Conservation (phyloP, 768 basidiomycete species). For the Termitomyces sp. region DNA sequence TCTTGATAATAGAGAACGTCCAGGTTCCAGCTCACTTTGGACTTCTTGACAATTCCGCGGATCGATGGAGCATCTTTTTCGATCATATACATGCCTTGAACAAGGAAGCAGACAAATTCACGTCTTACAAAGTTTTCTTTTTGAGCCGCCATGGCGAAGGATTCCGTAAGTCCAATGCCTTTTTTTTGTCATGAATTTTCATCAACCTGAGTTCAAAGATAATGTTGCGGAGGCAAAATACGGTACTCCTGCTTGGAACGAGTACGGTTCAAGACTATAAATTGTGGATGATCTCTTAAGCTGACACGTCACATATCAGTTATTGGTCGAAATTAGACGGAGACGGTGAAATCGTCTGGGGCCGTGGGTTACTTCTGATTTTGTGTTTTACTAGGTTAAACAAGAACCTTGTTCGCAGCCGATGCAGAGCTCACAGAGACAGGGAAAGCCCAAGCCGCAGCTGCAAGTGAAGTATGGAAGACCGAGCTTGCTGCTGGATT, state of each 20-base stretch:
- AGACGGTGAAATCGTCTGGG: conserved; percentile 69
- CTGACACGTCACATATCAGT: conserved; percentile 28
- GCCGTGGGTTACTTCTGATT: conserved; percentile 47
- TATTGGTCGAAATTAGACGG: conserved; percentile 64
- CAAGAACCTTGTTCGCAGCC: conserved; percentile 33
- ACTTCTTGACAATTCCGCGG: conserved; percentile 45
- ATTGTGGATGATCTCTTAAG: background rate
- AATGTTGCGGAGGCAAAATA: conserved; percentile 66
- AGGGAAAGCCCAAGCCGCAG: conserved; percentile 56
- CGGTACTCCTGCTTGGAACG: conserved; percentile 56
- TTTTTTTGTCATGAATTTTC: background rate
- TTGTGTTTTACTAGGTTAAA: background rate
- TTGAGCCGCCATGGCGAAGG: conserved; percentile 74
- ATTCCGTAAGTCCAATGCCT: conserved; percentile 49
- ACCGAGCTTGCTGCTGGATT: conserved; percentile 42
- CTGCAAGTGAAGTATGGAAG: conserved; percentile 46
- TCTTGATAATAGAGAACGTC: background rate
- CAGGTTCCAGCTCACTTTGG: conserved; percentile 62
- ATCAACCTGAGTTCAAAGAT: conserved; percentile 36
- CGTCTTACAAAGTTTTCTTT: conserved; percentile 62
- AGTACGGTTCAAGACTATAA: conserved; percentile 35
- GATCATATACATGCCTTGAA: conserved; percentile 48
- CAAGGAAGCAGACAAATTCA: conserved; percentile 30
- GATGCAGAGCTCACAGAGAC: conserved; percentile 62
- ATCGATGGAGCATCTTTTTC: conserved; percentile 51